phyloP scores from a whole-genome alignment of 345 rosid species.

The Psidium guajava region DNA sequence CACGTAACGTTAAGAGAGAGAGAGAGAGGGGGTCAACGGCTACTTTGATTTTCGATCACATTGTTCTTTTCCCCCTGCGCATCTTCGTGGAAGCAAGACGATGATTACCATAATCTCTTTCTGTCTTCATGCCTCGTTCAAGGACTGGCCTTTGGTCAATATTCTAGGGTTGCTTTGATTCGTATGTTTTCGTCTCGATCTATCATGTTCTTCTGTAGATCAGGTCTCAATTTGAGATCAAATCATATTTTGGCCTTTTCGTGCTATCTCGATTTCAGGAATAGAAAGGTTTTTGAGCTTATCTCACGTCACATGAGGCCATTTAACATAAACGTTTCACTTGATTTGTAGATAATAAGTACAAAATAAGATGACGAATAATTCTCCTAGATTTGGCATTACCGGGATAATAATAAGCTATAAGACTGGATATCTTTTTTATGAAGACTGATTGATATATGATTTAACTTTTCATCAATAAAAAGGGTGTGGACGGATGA shows the following conservation, averaged over 20 bases:
- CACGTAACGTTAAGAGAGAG: too few relatives aligned
- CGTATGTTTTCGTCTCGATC: background rate
- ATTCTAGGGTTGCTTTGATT: background rate
- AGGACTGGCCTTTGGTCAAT: background rate
- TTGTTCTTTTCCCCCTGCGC: too few relatives aligned
- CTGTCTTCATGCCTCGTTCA: background rate
- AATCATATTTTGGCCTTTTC: background rate
- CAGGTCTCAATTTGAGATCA: background rate
- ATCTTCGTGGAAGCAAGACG: background rate
- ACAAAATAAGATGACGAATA: background rate
- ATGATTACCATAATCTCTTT: background rate
- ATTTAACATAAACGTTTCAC: background rate
- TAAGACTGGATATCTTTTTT: background rate
- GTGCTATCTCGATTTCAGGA: background rate
- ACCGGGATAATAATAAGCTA: background rate
- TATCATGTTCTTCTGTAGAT: background rate
- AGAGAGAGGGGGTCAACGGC: too few relatives aligned
- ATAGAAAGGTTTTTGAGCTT: background rate
- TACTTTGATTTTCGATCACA: background rate
- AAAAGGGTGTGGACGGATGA: background rate
- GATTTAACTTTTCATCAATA: background rate
- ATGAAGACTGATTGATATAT: background rate
- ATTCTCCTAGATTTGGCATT: background rate
- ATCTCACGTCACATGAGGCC: background rate
- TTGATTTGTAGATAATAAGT: background rate